A percentile compares a stretch with the other conserved stretches of the same genome.
phyloP scores from a whole-genome alignment of 176 grass and related monocot genomes.

The Phragmites australis region DNA sequence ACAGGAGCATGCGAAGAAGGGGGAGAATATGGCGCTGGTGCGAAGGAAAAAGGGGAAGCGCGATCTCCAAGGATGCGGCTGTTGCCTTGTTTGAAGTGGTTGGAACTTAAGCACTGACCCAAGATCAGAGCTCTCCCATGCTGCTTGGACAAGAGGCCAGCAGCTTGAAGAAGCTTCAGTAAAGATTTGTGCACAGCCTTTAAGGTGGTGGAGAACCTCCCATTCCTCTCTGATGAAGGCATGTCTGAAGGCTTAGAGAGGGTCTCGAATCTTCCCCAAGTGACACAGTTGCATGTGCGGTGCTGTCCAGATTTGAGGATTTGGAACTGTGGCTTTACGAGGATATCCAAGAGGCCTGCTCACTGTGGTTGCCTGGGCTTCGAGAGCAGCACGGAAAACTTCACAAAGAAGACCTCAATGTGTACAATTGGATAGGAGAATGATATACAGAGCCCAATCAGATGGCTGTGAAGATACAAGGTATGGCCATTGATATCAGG shows the following conservation, averaged over 20 bases:
- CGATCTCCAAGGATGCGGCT: neutral
- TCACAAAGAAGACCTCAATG: neutral
- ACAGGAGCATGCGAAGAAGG: neutral
- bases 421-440: neutral
- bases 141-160: neutral
- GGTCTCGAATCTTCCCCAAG: constrained; percentile 28
- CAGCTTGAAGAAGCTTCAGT: neutral
- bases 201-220: constrained; percentile 38
- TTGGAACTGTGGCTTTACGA: neutral
- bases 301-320: neutral
- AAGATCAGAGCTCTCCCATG: constrained; percentile 37
- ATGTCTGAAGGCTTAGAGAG: constrained; percentile 5
- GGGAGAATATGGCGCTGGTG: neutral
- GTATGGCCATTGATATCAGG: too few species aligned
- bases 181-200: neutral
- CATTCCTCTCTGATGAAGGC: neutral
- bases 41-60: neutral
- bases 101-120: neutral
- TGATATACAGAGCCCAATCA: neutral
- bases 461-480: neutral
- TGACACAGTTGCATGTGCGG: neutral
- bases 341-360: neutral
- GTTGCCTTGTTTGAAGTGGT: neutral
- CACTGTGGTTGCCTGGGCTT: constrained; percentile 11
- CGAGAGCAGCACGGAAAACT: neutral